Percentiles rank a stretch among this genome's conserved stretches.
phyloP scores from a whole-genome alignment of 345 rosid species.

The Brassica cretica region DNA sequence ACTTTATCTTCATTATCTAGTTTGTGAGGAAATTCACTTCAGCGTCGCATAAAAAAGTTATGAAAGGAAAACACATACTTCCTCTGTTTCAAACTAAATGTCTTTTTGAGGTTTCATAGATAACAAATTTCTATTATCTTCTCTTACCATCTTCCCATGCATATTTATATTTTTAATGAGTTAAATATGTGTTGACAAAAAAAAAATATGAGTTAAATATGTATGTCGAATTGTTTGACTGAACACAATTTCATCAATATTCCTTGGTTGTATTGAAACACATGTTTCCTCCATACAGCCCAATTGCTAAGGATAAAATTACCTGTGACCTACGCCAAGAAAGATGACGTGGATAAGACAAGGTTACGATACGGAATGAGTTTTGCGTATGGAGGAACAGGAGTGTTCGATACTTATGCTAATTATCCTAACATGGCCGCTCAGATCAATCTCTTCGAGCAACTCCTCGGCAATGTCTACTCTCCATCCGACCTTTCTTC shows the following conservation, averaged over 20 bases:
- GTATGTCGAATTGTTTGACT: background rate
- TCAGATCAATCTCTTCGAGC: constrained; percentile 58
- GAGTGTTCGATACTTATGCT: constrained; percentile 59
- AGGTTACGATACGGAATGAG: constrained; percentile 58
- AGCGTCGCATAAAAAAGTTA: background rate
- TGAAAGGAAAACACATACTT: background rate
- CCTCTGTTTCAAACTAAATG: background rate
- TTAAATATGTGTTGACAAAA: background rate
- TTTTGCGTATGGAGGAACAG: constrained; percentile 89
- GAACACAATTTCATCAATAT: background rate
- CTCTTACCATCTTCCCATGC: background rate
- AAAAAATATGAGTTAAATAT: too few relatives aligned
- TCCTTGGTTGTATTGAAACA: background rate
- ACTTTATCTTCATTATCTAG: background rate
- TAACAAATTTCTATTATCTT: background rate
- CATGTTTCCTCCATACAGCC: background rate
- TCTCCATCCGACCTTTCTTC: constrained; percentile 32
- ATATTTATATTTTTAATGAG: background rate
- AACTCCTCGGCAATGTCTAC: constrained; percentile 48
- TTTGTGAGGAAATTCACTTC: background rate
- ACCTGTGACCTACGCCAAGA: constrained; percentile 59
- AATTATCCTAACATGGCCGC: constrained; percentile 63
- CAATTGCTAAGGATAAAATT: constrained; percentile 47
- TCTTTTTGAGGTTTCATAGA: background rate
- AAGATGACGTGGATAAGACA: constrained; percentile 37